phyloP scores from a whole-genome alignment of 2,329 filamentous ascomycete species.

The Alternaria triticimaculans region DNA sequence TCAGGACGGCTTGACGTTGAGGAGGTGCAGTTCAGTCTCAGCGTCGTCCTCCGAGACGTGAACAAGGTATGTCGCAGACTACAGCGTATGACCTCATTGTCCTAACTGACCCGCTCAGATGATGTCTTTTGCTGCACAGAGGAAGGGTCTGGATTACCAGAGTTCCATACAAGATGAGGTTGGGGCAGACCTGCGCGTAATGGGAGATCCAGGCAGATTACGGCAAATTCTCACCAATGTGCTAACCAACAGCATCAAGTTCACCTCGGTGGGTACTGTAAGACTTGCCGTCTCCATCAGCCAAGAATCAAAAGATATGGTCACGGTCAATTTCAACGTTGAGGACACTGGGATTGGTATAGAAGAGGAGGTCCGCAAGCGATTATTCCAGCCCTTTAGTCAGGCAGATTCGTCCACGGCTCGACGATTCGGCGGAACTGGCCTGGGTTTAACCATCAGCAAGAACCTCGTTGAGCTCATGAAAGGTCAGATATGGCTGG shows the following conservation, averaged over 20 bases:
- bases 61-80: conserved; percentile 59
- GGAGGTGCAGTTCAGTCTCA: conserved; percentile 79
- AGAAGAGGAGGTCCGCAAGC: conserved; percentile 74
- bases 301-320: conserved; percentile 67
- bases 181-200: conserved; percentile 74
- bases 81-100: background rate
- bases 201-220: conserved; percentile 84
- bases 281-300: conserved; percentile 70
- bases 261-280: conserved; percentile 48
- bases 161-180: conserved; percentile 69
- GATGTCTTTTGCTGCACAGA: conserved; percentile 82
- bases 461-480: conserved; percentile 80
- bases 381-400: conserved; percentile 79
- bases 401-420: conserved; percentile 83
- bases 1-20: conserved; percentile 79
- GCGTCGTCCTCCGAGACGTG: conserved; percentile 76
- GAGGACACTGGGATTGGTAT: conserved; percentile 84
- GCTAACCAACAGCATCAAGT: conserved; percentile 62
- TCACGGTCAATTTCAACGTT: conserved; percentile 74
- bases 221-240: conserved; percentile 85
- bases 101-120: conserved; percentile 54
- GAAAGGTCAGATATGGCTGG: conserved; percentile 74
- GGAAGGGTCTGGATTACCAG: conserved; percentile 77
- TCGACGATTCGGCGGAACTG: conserved; percentile 78
- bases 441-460: conserved; percentile 78